Base-by-base conservation (phyloP, 441 rosid genomes). In the Arabidopsis lyrata region DNA sequence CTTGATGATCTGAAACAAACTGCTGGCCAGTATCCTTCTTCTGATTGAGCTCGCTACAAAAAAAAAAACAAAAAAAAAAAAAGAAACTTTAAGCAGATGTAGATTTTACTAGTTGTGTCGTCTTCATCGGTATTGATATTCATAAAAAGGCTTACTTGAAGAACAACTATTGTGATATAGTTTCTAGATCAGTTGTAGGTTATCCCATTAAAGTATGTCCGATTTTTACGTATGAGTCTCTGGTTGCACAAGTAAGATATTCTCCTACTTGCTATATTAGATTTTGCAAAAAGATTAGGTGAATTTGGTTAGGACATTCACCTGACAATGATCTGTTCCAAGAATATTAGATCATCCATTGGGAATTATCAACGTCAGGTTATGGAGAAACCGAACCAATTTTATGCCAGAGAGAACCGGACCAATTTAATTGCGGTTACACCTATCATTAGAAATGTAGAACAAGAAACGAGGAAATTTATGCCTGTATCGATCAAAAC, bases 1-100 rank as follows among this genome's bases (percentile, higher is more conserved):
- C 80, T 92, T 85, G 88, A 89, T 79, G 78, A 63, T 53, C 81
- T 88, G 67, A 66, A 78, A 65, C 81, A 69, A 38, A 78, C 69
- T 5, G 63, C 74, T 22, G 78, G 78, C 32, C 70, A 31, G n/a
- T 78, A 81, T 70, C 76, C 66, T 55, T 62, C 50, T 59, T 48
- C 55, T 0, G 55, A 41, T n/a, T 69, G 58, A 76, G 8, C 15
- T 72, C 0, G 36, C 58, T 22, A 5, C 0, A 1, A 42, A 27
- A 15, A 12, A 6, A 41, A 14, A 0, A 1, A 5, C 0, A 1
- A 42, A 27, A 15, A 12, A 6, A 41, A 14, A 0, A 1, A 42
- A 39, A 27, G 6, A 6, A 41, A 14, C 11, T 14, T 32, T 44
- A 14, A 5, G 16, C 39, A 9, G 45, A 22, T 44, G 31, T 54